A percentile compares a stretch with the other conserved stretches of the same genome.
These are phyloP conservation scores for Metschnikowia dekortorum DNA, from an alignment of 805 yeast genomes.

Conservation along the genomic window DNA sequence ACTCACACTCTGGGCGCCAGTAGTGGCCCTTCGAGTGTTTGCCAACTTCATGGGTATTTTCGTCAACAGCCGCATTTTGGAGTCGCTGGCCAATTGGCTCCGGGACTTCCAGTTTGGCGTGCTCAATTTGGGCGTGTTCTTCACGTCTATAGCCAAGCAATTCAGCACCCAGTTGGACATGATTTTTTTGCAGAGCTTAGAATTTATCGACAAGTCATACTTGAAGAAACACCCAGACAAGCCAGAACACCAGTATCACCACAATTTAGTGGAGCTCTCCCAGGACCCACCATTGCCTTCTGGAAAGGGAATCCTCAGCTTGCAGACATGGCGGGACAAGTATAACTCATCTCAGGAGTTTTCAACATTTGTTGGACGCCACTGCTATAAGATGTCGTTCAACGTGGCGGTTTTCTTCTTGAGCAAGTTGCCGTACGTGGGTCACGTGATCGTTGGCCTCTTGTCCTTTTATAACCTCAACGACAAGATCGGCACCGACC, in stretches of 20 bases:
- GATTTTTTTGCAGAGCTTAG: conserved; percentile 34
- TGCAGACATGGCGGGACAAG: conserved; percentile 6
- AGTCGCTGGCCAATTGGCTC: conserved; percentile 14
- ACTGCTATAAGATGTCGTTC: conserved; percentile 16
- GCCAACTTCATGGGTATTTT: conserved; percentile 8
- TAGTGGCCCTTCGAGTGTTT: conserved; percentile 15
- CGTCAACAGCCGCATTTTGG: conserved; percentile 5
- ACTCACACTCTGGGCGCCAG: conserved; percentile 22
- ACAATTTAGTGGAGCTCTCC: conserved; percentile 14
- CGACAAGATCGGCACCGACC: conserved; percentile 42
- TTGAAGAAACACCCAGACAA: conserved; percentile 34
- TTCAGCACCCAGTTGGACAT: conserved; percentile 37
- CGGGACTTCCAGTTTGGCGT: conserved; percentile 32
- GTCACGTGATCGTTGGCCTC: conserved; percentile 38
- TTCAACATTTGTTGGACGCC: conserved; percentile 17
- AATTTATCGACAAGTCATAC: conserved; percentile 31
- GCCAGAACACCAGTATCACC: conserved; percentile 10
- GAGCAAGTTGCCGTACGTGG: conserved; percentile 40
- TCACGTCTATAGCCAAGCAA: conserved; percentile 32
- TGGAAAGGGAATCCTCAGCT: background rate
- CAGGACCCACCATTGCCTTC: background rate
- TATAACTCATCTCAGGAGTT: conserved; percentile 19
- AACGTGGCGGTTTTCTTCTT: conserved; percentile 30
- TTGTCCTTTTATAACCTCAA: conserved; percentile 42
- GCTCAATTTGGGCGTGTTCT: conserved; percentile 38